Conservation (phyloP, 1,284 basidiomycete genomes). For the Melampsora americana region DNA sequence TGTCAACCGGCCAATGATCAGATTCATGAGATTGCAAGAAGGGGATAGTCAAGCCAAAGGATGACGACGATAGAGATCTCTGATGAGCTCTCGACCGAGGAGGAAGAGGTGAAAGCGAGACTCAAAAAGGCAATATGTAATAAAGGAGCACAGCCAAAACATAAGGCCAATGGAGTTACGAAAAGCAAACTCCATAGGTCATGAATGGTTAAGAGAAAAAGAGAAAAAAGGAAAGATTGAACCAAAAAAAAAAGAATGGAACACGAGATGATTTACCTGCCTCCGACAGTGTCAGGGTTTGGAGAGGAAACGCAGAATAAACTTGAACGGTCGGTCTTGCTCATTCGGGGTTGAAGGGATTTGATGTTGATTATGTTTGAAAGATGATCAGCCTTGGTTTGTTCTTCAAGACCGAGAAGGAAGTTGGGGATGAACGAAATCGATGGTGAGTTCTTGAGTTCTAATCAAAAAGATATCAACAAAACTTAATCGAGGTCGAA, state of each 20-base stretch:
- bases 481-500: too few relatives aligned
- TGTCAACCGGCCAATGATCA: too few relatives aligned
- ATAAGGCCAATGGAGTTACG: not conserved
- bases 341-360: constrained; percentile 26
- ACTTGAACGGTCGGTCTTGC: constrained; percentile 32
- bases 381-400: too few relatives aligned
- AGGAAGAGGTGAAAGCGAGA: constrained; percentile 7
- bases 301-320: constrained; percentile 23
- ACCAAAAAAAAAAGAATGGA: not conserved
- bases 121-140: not conserved
- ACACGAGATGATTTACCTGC: constrained; percentile 35
- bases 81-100: not conserved
- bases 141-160: not conserved
- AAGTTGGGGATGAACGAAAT: too few relatives aligned
- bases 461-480: too few relatives aligned
- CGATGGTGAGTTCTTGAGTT: too few relatives aligned
- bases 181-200: not conserved
- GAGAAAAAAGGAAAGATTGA: not conserved
- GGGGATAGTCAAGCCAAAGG: too few relatives aligned
- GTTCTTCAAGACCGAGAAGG: too few relatives aligned
- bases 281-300: constrained; percentile 40
- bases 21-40: too few relatives aligned
- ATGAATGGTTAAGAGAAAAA: not conserved
- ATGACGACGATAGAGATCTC: too few relatives aligned
- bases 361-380: too few relatives aligned